Conservation (phyloP, 208 protist species). For the Borovskyia barvae region DNA sequence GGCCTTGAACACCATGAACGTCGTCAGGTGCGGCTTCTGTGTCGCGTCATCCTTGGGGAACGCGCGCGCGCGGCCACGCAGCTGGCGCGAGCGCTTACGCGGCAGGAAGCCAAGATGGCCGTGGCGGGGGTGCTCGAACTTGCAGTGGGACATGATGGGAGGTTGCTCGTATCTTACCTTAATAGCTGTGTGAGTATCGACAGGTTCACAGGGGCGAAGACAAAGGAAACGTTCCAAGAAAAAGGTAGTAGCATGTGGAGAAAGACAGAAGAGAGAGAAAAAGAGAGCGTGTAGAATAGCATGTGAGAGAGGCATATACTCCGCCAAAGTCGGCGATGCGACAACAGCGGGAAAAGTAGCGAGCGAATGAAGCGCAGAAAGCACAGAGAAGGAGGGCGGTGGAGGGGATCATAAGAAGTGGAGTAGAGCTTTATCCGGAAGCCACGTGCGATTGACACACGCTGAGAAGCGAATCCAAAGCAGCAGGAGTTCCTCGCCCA, state of each 20-base stretch:
- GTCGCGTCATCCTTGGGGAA: slow-evolving; percentile 96
- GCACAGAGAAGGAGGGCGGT: too few relatives aligned
- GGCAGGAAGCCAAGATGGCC: slow-evolving; percentile 98
- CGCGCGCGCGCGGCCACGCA: slow-evolving; percentile 91
- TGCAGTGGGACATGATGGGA: slow-evolving; percentile 87
- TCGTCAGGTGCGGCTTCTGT: slow-evolving; percentile 96
- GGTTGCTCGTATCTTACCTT: background rate
- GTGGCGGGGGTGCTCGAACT: slow-evolving; percentile 97
- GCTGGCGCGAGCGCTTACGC: slow-evolving; percentile 93
- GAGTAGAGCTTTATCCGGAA: too few relatives aligned
- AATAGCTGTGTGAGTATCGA: background rate
- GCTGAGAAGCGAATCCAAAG: background rate
- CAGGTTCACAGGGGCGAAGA: background rate
- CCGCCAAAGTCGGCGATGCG: background rate
- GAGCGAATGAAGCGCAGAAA: too few relatives aligned
- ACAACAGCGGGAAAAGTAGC: background rate
- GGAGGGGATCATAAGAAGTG: too few relatives aligned
- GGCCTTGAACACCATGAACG: slow-evolving; percentile 99
- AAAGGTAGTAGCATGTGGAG: background rate
- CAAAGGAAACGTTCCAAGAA: background rate
- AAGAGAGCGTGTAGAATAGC: background rate
- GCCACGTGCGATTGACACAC: too few relatives aligned
- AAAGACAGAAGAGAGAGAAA: background rate
- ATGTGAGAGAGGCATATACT: background rate
- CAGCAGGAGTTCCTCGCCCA: background rate